Base-by-base conservation (phyloP, 2,329 filamentous ascomycete species). In the Epichloe hybrida region DNA sequence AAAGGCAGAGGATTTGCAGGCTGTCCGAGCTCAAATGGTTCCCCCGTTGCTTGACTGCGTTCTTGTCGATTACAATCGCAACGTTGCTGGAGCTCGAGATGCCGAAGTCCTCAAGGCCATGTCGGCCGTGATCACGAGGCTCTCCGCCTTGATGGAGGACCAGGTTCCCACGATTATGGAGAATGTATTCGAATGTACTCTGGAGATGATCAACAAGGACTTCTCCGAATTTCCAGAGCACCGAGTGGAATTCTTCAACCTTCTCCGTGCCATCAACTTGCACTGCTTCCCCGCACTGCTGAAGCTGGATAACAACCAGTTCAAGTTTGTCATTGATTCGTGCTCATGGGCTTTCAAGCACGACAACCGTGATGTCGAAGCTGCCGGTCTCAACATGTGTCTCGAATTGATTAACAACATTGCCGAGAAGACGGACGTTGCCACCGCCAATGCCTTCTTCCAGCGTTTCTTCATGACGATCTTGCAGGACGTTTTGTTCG, bases 311-410 rank as follows among this genome's bases (percentile, higher is more conserved):
- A 91, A 88, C 62, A 83, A 88, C 53, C 93, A 96, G 64, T 98
- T 98, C 81, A 98, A 98, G 72, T 95, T 97, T 64, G 90, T 98
- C 61, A 97, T 98, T 58, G 93, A 98, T 68, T 95, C 91, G 37
- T 98, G 94, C 75, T 89, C 97, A 77, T 98, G 93, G 94, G 93
- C 94, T n/a, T 96, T 91, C 74, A 98, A 98, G 75, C 93, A 98
- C 69, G 93, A 98, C 72, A 98, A 98, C 71, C 86, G 93, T 54
- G 89, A 96, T 64, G 93, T 98, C 34, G 93, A 98, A 69, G 88
- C 87, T 58, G 94, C 93, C 39, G 93, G 93, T 54, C 80, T 98
- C 54, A 93, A 90, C 69, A 98, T 98, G 93, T 97, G 91, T 67
- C 81, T 95, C 58, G 93, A 98, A 71, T 76, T 98, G 57, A 90